phyloP scores from a whole-genome alignment of 2,329 filamentous ascomycete genomes.

The Nemania abortiva region DNA sequence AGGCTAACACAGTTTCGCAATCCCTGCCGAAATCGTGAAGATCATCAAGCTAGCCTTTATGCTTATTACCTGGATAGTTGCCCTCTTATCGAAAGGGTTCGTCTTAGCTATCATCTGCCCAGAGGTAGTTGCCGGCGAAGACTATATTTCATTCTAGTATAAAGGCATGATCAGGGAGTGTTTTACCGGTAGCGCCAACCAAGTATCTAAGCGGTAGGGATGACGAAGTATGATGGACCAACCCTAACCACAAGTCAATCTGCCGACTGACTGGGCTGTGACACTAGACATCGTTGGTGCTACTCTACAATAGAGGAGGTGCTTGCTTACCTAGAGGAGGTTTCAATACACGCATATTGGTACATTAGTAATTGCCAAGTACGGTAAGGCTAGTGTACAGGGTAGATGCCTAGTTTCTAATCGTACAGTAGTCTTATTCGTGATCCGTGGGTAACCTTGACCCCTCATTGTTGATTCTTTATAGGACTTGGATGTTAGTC shows the following conservation, averaged over 20 bases:
- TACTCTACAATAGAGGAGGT: not conserved
- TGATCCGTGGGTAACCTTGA: slow-evolving; percentile 15
- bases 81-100: slow-evolving; percentile 19
- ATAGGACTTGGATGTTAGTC: slow-evolving; percentile 1
- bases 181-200: slow-evolving; percentile 35
- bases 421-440: slow-evolving; percentile 6
- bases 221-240: slow-evolving; percentile 12
- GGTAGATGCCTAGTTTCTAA: slow-evolving; percentile 4
- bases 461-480: slow-evolving; percentile 16
- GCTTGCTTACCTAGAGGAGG: not conserved
- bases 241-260: slow-evolving; percentile 7
- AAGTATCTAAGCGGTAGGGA: slow-evolving; percentile 10
- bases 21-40: slow-evolving; percentile 45
- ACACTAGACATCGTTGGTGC: not conserved
- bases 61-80: slow-evolving; percentile 34
- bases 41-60: slow-evolving; percentile 41
- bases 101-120: slow-evolving; percentile 17
- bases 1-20: slow-evolving; percentile 48
- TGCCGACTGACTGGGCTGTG: slow-evolving; percentile 3
- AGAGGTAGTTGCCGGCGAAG: slow-evolving; percentile 6
- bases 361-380: slow-evolving; percentile 17
- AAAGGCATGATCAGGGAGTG: slow-evolving; percentile 24
- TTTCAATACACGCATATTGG: slow-evolving; percentile 21
- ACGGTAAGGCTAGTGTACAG: slow-evolving; percentile 8
- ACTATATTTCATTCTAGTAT: slow-evolving; percentile 1